Evolutionary conservation across 331 rosid genomes (phyloP).

Genomic region (Cydonia oblonga): DNA sequence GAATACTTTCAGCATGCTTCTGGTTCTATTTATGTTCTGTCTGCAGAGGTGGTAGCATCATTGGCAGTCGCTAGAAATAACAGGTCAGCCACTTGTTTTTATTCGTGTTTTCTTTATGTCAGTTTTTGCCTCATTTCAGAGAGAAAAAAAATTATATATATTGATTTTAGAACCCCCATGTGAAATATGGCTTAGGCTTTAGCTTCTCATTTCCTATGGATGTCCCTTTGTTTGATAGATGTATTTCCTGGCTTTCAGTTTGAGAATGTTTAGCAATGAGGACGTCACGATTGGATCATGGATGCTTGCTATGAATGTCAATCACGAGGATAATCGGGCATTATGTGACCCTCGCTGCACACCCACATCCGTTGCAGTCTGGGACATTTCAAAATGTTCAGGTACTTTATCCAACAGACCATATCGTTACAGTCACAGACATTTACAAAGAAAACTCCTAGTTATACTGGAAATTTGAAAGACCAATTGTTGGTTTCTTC

Average conservation of each 20-base stretch:
- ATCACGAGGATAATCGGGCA: slow-evolving; percentile 21
- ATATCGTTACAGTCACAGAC: not conserved
- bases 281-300: slow-evolving; percentile 25
- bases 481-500: not conserved
- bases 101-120: not conserved
- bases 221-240: slow-evolving; percentile 2
- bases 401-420: not conserved
- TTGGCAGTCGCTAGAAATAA: slow-evolving; percentile 27
- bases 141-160: not conserved
- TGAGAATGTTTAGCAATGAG: slow-evolving; percentile 32
- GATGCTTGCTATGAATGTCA: slow-evolving; percentile 34
- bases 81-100: slow-evolving; percentile 9
- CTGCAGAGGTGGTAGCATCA: slow-evolving; percentile 27
- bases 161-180: not conserved
- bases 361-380: slow-evolving; percentile 21
- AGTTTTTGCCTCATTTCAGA: not conserved
- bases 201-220: not conserved
- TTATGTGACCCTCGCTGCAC: slow-evolving; percentile 27
- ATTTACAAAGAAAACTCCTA: not conserved
- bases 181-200: not conserved
- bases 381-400: slow-evolving; percentile 34
- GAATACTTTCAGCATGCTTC: slow-evolving; percentile 27
- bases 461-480: not conserved
- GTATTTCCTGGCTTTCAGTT: slow-evolving; percentile 14
- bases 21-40: slow-evolving; percentile 28